These are phyloP conservation scores for Corallochytrium limacisporum DNA, from an alignment of 78 protist species.

Conservation along the genomic window DNA sequence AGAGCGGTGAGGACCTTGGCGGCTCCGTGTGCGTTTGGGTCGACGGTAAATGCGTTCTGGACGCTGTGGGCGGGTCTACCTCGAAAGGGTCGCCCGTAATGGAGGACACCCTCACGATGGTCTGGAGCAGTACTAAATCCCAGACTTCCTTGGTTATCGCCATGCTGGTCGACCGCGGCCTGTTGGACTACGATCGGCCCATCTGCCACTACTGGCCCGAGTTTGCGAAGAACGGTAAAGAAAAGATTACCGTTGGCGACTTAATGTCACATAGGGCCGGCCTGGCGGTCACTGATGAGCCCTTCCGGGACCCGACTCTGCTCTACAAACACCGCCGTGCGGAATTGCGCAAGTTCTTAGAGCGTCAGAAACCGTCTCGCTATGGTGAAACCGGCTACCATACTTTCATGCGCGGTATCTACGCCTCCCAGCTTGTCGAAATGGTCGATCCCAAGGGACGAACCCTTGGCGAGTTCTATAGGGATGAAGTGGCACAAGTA, in stretches of 20 bases:
- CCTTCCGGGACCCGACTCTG: neutral
- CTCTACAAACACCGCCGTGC: neutral
- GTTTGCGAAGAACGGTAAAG: conserved; percentile 1
- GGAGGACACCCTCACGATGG: neutral
- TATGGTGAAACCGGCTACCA: neutral
- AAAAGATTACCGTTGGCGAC: neutral
- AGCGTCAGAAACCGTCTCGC: too few relatives aligned
- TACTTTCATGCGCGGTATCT: neutral
- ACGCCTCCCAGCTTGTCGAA: neutral
- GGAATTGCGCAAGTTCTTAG: too few relatives aligned
- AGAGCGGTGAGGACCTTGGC: too few relatives aligned
- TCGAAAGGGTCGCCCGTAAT: too few relatives aligned
- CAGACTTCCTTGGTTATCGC: neutral
- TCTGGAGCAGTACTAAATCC: neutral
- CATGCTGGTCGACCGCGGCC: neutral
- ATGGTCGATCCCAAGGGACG: neutral
- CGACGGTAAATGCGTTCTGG: too few relatives aligned
- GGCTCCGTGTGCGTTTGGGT: too few relatives aligned
- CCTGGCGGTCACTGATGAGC: too few relatives aligned
- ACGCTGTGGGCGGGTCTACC: too few relatives aligned
- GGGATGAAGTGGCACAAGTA: neutral
- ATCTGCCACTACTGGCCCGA: conserved; percentile 3
- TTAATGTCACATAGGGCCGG: neutral
- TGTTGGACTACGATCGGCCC: neutral
- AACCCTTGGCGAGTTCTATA: neutral